Percentiles rank a stretch among this genome's conserved stretches.
Evolutionary conservation across 2,329 filamentous ascomycete species (phyloP).

Genomic region (Trichophyton mentagrophytes): DNA sequence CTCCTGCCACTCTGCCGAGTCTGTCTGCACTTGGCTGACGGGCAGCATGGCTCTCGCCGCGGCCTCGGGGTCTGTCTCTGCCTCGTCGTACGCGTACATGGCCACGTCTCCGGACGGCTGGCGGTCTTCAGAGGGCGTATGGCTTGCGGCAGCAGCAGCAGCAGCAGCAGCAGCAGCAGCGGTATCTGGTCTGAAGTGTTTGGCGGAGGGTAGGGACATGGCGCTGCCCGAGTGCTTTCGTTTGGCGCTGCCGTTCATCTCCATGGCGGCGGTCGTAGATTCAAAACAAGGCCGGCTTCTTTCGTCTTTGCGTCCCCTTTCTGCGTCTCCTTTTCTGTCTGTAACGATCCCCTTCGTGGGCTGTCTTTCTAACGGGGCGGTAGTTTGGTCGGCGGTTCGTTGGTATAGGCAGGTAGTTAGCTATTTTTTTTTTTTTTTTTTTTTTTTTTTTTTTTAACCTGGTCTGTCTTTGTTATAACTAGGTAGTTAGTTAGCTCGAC

Average conservation of each 20-base stretch:
- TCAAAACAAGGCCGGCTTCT: not conserved
- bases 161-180: slow-evolving; percentile 23
- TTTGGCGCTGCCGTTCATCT: slow-evolving; percentile 38
- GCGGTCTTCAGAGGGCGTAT: slow-evolving; percentile 26
- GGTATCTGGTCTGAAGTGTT: slow-evolving; percentile 41
- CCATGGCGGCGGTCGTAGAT: slow-evolving; percentile 26
- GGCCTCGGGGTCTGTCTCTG: slow-evolving; percentile 31
- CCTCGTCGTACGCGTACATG: slow-evolving; percentile 19
- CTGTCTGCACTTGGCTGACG: slow-evolving; percentile 20
- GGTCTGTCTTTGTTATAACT: no score
- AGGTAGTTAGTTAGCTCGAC: no score
- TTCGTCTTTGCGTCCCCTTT: not conserved
- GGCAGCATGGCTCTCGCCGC: slow-evolving; percentile 22
- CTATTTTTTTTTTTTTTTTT: no score
- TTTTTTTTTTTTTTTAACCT: no score
- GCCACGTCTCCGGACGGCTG: slow-evolving; percentile 29
- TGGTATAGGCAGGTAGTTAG: no score
- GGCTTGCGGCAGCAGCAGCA: slow-evolving; percentile 19
- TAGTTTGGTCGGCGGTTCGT: not conserved
- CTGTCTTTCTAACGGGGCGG: not conserved
- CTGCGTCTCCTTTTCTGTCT: not conserved
- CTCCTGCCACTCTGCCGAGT: slow-evolving; percentile 82
- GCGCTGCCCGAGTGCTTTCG: slow-evolving; percentile 44
- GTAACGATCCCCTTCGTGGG: not conserved
- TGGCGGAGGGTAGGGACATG: slow-evolving; percentile 40